Base-by-base conservation (phyloP, 345 rosid species). In the Erysimum cheiranthoides region DNA sequence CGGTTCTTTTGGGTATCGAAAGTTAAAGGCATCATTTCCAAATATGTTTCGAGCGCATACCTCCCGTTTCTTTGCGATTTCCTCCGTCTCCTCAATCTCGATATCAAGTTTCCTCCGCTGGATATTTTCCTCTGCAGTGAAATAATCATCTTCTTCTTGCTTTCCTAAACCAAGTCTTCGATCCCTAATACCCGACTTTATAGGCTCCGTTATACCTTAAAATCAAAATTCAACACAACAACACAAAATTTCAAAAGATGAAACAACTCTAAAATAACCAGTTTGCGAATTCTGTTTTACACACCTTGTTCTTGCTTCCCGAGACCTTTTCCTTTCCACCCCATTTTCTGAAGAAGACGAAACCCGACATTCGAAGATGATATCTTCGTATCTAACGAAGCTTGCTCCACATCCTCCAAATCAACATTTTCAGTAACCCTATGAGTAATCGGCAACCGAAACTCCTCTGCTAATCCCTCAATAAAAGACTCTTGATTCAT, bases 281-380 rank as follows among this genome's bases (percentile, higher is more conserved):
- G 16, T 39, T 31, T 21, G 11, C 28, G 36, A 56, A 13, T 31
- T 49, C 9, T 2, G 54, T 11, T 9, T 52, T n/a, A n/a, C 78
- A 68, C 70, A 92, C 99, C 99, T 79, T 92, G 97, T 79, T 95
- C 99, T 60, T 90, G 86, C 88, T 88, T 95, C 35, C 99, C 99
- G 2, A 92, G 90, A 54, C 99, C 98, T 79, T 90, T 90, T 46
- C 98, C 99, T 79, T 89, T 95, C 99, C 99, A 95, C 17, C 99
- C 99, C 99, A 95, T 95, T 76, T 92, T 95, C 73, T 90, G 96
- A 67, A 95, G 94, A 78, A 95, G 99, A 76, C 91, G 90, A 81
- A 89, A 95, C 49, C 99, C 98, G 30, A 95, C 74, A 74, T 95
- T 95, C n/a, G 98, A 84, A 1, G 93, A 88, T 9, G 96, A 73